Percentiles rank a stretch among this genome's conserved stretches.
These are phyloP conservation scores for Lactarius pseudohatsudake DNA, from an alignment of 768 basidiomycete genomes.

Conservation along the genomic window DNA sequence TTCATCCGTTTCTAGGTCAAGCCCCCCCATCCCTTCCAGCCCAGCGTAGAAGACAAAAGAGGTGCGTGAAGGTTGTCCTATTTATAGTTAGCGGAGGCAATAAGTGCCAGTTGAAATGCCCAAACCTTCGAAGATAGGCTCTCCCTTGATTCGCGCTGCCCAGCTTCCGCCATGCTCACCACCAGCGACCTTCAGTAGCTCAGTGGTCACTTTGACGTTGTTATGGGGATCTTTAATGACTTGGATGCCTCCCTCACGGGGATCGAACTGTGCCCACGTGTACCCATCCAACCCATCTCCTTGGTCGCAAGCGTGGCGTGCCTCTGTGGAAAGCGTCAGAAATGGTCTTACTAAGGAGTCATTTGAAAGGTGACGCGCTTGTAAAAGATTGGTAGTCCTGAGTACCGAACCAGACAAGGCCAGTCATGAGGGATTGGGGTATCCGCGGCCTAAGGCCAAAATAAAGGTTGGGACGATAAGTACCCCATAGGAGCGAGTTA, in stretches of 20 bases:
- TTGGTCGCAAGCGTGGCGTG: conserved; percentile 89
- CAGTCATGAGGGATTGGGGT: conserved; percentile 89
- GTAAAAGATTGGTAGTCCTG: conserved; percentile 73
- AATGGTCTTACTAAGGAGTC: conserved; percentile 11
- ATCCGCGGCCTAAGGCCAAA: conserved; percentile 85
- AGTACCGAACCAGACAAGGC: conserved; percentile 92
- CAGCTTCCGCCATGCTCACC: conserved; percentile 85
- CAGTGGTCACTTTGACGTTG: conserved; percentile 82
- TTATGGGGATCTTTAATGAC: conserved; percentile 77
- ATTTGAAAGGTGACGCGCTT: conserved; percentile 45
- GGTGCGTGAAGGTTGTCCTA: conserved; percentile 53
- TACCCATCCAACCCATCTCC: conserved; percentile 78
- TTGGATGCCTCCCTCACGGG: conserved; percentile 83
- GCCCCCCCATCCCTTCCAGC: conserved; percentile 79
- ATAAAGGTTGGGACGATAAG: conserved; percentile 92
- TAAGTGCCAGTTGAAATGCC: conserved; percentile 27
- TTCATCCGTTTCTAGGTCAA: conserved; percentile 78
- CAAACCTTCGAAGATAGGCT: conserved; percentile 66
- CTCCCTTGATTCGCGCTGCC: conserved; percentile 81
- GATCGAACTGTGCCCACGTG: conserved; percentile 86
- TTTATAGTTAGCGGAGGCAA: neutral
- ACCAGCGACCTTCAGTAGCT: conserved; percentile 82
- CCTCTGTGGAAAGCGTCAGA: conserved; percentile 43
- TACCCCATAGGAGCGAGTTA: conserved; percentile 68
- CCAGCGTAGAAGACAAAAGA: conserved; percentile 88